These are phyloP conservation scores for Aschersonia sp. DNA, from an alignment of 2,329 filamentous ascomycete genomes.

Conservation along the genomic window DNA sequence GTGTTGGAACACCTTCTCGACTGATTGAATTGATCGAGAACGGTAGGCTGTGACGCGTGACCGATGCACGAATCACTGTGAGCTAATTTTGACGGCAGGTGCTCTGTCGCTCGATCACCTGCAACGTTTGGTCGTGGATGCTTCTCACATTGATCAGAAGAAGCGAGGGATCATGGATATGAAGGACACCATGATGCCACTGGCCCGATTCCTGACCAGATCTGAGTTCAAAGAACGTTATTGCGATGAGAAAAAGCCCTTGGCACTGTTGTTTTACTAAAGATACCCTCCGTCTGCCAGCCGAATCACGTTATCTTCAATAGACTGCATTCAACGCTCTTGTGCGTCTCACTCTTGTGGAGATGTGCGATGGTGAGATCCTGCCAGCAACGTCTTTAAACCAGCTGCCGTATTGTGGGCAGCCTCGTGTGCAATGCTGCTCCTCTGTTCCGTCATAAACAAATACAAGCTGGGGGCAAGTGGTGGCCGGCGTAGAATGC, in stretches of 20 bases:
- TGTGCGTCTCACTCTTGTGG: too few relatives aligned
- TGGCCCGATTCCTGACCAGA: constrained; percentile 59
- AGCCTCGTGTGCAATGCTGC: too few relatives aligned
- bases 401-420: too few relatives aligned
- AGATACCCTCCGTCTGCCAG: not conserved
- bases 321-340: too few relatives aligned
- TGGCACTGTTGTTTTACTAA: constrained; percentile 53
- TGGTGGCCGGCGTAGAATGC: too few relatives aligned
- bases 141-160: constrained; percentile 87
- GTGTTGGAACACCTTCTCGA: constrained; percentile 76
- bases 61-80: not conserved
- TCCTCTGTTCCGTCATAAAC: too few relatives aligned
- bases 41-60: constrained; percentile 35
- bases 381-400: too few relatives aligned
- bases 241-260: constrained; percentile 36
- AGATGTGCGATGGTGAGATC: too few relatives aligned
- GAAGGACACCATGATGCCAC: constrained; percentile 76
- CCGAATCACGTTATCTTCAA: not conserved
- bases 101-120: constrained; percentile 57
- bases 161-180: constrained; percentile 89
- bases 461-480: too few relatives aligned
- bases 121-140: constrained; percentile 74
- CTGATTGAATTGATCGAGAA: constrained; percentile 71
- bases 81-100: constrained; percentile 22
- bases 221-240: constrained; percentile 60